Base-by-base conservation (phyloP, 176 grass and related monocot genomes). In the Ananas comosus region DNA sequence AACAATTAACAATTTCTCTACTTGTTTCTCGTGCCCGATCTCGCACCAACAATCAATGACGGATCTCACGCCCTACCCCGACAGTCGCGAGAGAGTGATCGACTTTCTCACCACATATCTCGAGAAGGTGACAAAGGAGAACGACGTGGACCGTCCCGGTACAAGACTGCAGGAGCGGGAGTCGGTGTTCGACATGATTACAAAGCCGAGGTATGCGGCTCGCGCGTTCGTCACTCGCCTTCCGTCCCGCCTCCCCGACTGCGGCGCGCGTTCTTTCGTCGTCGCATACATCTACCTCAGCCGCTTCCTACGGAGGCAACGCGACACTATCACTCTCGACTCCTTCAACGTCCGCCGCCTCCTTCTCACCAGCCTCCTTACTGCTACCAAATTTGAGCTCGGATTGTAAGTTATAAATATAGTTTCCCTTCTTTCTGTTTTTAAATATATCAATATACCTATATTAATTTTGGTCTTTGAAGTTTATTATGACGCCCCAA, bases 241-340 rank as follows among this genome's bases (percentile, higher is more conserved):
- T 70, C 33, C 4, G 5, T 78, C 72, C 23, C 68, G 76, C 75
- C 77, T 82, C 67, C 80, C 76, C 7, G 57, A 75, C 52, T 91
- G 88, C 69, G 86, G 80, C 80, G 58, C 72, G 2, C 18, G 83
- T 24, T 91, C 83, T 66, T 91, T 74, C 65, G 83, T 80, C 9
- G 83, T 80, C 18, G 82, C 83, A 1, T 91, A 83, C 80, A 77
- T 86, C 64, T 91, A 86, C 80, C 80, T 91, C 66, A 83, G 81
- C 13, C 83, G 83, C 73, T 63, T 92, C 64, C 70, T 83, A 13
- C 76, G 64, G 24, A 63, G 82, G 27, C 66, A 72, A 53, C 72
- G 66, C 0, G 58, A 68, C 10, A 58, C 70, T 13, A 50, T 68
- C 77, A 9, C 66, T 66, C 53, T 86, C 72, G 77, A 91, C 73